Evolutionary conservation across 2,329 filamentous ascomycete genomes (phyloP), one percentile per base, ranked within the genome.

Genomic region (Aspergillus novoparasiticus): DNA sequence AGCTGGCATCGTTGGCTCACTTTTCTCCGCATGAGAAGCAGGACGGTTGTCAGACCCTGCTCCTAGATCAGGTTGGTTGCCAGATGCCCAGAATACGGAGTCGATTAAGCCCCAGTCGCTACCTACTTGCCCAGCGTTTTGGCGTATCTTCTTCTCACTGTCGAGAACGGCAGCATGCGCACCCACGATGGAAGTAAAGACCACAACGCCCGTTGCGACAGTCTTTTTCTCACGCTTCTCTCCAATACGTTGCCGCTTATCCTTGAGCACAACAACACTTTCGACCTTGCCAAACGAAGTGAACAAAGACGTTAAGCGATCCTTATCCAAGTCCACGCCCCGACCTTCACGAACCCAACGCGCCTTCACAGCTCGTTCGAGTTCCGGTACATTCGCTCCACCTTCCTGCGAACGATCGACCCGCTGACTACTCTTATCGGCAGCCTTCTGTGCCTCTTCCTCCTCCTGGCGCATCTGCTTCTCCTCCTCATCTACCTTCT

Each of bases 291-390:
- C 87, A 68, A 87, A 88, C 19, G 78, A 75, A 1, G 76, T 74
- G 71, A 88, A 88, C 16, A 85, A 75, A 8, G 72, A 66, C 34
- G 70, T 70, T 12, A 89, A 66, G 11, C 76, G 74, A 2, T 83
- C 80, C 58, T 82, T 81, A 66, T 84, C 83, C 62, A 87, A 76
- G 1, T 78, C 72, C 8, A 78, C 71, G 0, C 80, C 79, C 11
- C 74, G 75, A 19, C 79, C 83, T 63, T 86, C 82, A 30, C 83
- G 76, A 10, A 79, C 70, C 80, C 85, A 89, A 8, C 85, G 83
- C 14, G 88, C 78, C 69, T 86, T 88, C 65, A 89, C 77, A 6
- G 85, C 84, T 30, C 87, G 82, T 61, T 88, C 84, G 53, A 86
- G 75, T 58, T 87, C 85, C 1, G 83, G 75, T 5, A 85, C 80